Base-by-base conservation (phyloP, 106 monocot species). In the Allium fistulosum region DNA sequence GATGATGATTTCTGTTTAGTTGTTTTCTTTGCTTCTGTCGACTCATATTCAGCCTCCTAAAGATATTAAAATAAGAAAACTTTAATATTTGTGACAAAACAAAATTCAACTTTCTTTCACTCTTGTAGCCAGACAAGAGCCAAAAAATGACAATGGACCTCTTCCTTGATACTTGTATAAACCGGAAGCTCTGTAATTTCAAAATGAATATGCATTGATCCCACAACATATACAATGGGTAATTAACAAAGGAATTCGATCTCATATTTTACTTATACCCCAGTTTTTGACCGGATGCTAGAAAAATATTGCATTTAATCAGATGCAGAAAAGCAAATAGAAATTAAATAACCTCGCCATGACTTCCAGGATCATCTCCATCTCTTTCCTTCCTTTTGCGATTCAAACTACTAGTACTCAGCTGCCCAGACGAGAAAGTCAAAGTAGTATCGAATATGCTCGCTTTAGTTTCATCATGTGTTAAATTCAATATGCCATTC, bases 1-100 rank as follows among this genome's bases (percentile, higher is more conserved):
- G 83, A 68, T 17, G 85, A 75, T 37, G 69, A 22, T 48, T 82
- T 63, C 58, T 75, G 76, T 48, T 78, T 58, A 63, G 69, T 59
- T 7, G 28, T 65, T 68, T 74, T 83, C 7, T 75, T 81, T 8
- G 66, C 81, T 11, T 76, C 79, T 49, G 57, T 10, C 9, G 85
- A 87, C 65, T 90, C 87, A 57, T 81, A 63, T 57, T 91, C 90
- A 11, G 76, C 70, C 27, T 91, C 91, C 91, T 95, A 74, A 26
- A 66, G 59, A 26, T 46, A 66, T 78, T 65, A 66, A 48, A 17
- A 3, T n/a, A 7, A 56, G 52, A 49, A 17, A 27, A 4, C 51
- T 17, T 51, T 49, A 51, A 49, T 66, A 48, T 4, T 26, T 53
- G 53, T 11, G 1, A 53, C 1, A 53, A 53, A 15, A 53, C 2